Evolutionary conservation across 371 early-diverging fungal genomes (phyloP), one percentile per base, ranked within the genome.

Genomic region (Mortierella sp.): DNA sequence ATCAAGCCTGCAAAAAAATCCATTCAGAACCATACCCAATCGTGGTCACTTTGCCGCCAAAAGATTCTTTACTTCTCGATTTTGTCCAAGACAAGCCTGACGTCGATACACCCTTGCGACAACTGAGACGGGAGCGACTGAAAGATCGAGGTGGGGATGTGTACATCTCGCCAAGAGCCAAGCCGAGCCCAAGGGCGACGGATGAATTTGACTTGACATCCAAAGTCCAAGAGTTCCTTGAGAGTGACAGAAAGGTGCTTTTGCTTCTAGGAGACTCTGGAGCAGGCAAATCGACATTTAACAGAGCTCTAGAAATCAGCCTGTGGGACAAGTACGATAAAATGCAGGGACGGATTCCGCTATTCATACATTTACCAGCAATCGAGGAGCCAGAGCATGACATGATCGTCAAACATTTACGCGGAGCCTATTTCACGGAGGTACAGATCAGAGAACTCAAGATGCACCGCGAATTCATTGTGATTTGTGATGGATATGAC

Each of bases 201-300:
- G 51, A 59, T 23, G 60, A 60, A 0, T 37, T 37, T 0, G 22
- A 12, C 0, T 54, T 69, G 37, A 37, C 7, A 37, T 37, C 37
- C 37, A 69, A 34, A 15, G 57, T 63, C 15, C 19, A 56, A 13
- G 45, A 54, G 13, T 69, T 69, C 49, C 47, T 69, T 8, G 32
- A 23, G 19, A 35, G 32, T 19, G 35, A 55, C 10, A 31, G 32
- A 34, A 51, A 69, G 26, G 63, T 69, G 45, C 19, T 69, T 9
- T 47, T 69, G 31, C 43, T 69, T 13, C 63, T 62, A 12, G 70
- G 70, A 34, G 63, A 69, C 22, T 61, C 62, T 35, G 68, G 61
- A 45, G n/a, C 61, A 28, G 68, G 68, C 1, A 68, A 60, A 45
- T 60, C 68, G 12, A 61, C 61, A 5, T 68, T 68, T 32, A 68